phyloP scores from a whole-genome alignment of 768 basidiomycete species.

The Amanita muscaria region DNA sequence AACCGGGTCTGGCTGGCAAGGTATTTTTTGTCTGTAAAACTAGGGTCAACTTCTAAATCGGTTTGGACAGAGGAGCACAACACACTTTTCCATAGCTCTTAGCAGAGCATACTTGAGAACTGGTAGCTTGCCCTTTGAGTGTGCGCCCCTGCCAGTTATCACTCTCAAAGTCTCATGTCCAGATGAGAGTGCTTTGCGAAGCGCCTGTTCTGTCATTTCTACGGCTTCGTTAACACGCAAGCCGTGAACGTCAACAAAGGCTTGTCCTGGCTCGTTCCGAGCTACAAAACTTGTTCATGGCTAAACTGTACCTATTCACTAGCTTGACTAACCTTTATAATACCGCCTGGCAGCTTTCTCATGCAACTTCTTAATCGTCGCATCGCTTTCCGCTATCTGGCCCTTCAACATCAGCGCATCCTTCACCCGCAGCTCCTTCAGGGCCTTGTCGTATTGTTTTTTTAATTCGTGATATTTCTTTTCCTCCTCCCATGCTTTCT shows the following conservation, averaged over 20 bases:
- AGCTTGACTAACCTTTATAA: slow-evolving; percentile 29
- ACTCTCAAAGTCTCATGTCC: slow-evolving; percentile 29
- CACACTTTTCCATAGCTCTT: slow-evolving; percentile 61
- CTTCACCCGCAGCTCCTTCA: slow-evolving; percentile 23
- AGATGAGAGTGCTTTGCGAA: slow-evolving; percentile 28
- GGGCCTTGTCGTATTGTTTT: slow-evolving; percentile 20
- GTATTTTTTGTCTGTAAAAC: slow-evolving; percentile 48
- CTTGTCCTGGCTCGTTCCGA: slow-evolving; percentile 26
- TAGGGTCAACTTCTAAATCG: neutral
- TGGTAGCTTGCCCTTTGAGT: slow-evolving; percentile 60
- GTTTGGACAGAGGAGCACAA: neutral
- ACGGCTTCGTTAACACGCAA: slow-evolving; percentile 39
- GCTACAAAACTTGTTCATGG: slow-evolving; percentile 20
- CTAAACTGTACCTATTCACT: slow-evolving; percentile 5
- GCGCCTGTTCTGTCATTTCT: slow-evolving; percentile 31
- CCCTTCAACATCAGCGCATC: slow-evolving; percentile 32
- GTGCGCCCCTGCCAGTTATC: slow-evolving; percentile 72
- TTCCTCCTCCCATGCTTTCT: slow-evolving; percentile 32
- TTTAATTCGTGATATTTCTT: slow-evolving; percentile 20
- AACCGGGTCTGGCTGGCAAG: slow-evolving; percentile 58
- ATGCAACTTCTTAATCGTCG: slow-evolving; percentile 30
- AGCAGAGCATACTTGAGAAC: slow-evolving; percentile 80
- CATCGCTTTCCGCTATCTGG: slow-evolving; percentile 28
- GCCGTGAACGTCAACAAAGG: slow-evolving; percentile 41
- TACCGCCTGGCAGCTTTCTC: slow-evolving; percentile 37